Evolutionary conservation across 192 early-diverging fungal genomes (phyloP).

Genomic region (Glomus cerebriforme): DNA sequence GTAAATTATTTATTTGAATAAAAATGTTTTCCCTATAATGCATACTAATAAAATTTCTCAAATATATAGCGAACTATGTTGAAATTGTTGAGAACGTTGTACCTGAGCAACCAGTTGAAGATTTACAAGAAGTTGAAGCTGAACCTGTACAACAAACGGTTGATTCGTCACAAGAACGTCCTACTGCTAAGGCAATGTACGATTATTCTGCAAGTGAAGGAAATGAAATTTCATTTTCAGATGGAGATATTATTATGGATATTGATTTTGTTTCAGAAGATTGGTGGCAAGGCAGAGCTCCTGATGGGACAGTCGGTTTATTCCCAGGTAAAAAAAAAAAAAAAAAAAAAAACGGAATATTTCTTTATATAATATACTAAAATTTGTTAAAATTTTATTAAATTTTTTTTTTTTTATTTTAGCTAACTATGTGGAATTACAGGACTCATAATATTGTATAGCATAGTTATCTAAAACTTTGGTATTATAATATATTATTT

Average conservation of each 20-base stretch:
- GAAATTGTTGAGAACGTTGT: slow-evolving; percentile 32
- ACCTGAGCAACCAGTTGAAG: not conserved
- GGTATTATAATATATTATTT: no score
- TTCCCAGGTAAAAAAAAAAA: slow-evolving; percentile 82
- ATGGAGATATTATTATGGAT: slow-evolving; percentile 72
- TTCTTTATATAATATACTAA: not conserved
- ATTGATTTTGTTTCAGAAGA: slow-evolving; percentile 85
- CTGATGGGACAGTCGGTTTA: slow-evolving; percentile 59
- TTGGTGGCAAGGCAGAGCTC: slow-evolving; percentile 87
- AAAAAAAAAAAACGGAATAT: no score
- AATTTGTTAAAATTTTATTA: not conserved
- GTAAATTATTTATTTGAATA: slow-evolving; percentile 36
- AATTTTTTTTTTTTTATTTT: not conserved
- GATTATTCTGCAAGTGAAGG: slow-evolving; percentile 86
- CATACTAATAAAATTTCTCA: not conserved
- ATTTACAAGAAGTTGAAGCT: slow-evolving; percentile 7
- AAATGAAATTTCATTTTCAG: slow-evolving; percentile 83
- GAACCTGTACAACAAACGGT: slow-evolving; percentile 34
- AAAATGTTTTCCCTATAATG: not conserved
- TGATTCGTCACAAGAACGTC: slow-evolving; percentile 32
- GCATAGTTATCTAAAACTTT: no score
- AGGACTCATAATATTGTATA: not conserved
- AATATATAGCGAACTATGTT: slow-evolving; percentile 44
- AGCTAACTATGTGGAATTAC: slow-evolving; percentile 12
- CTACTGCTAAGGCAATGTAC: slow-evolving; percentile 67